phyloP scores from a whole-genome alignment of 2,329 filamentous ascomycete species.

The Aspergillus flavus region DNA sequence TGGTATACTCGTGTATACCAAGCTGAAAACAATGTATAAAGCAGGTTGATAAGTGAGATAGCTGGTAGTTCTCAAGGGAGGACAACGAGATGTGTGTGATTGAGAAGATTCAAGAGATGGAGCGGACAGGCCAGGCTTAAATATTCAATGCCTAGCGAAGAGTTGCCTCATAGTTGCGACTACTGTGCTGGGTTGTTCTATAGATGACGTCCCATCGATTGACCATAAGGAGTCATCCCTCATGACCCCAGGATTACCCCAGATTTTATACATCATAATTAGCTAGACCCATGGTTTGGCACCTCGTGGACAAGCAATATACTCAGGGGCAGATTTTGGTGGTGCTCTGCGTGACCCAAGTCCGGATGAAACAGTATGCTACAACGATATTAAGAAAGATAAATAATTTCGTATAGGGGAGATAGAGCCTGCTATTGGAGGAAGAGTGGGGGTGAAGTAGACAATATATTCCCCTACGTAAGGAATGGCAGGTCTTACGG shows the following conservation, averaged over 20 bases:
- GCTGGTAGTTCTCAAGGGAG: neutral
- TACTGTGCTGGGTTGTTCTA: neutral
- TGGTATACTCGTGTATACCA: neutral
- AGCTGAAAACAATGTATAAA: neutral
- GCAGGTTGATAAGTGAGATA: neutral
- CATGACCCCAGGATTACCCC: neutral
- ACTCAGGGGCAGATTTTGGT: neutral
- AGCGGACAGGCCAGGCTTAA: neutral
- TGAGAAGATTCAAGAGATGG: neutral
- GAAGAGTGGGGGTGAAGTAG: neutral
- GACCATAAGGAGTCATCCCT: neutral
- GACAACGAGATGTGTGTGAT: neutral
- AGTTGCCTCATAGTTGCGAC: neutral
- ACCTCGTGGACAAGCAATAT: neutral
- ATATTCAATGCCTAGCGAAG: neutral
- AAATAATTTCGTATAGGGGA: neutral
- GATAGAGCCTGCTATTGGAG: neutral
- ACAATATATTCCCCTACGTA: neutral
- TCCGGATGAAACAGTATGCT: neutral
- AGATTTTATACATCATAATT: neutral
- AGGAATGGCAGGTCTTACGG: neutral
- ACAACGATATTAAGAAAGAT: neutral
- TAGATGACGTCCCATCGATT: neutral
- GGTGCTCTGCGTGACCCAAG: neutral
- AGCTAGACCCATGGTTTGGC: neutral